Conservation (phyloP, 129 eudicot genomes). For the Centaurea solstitialis region DNA sequence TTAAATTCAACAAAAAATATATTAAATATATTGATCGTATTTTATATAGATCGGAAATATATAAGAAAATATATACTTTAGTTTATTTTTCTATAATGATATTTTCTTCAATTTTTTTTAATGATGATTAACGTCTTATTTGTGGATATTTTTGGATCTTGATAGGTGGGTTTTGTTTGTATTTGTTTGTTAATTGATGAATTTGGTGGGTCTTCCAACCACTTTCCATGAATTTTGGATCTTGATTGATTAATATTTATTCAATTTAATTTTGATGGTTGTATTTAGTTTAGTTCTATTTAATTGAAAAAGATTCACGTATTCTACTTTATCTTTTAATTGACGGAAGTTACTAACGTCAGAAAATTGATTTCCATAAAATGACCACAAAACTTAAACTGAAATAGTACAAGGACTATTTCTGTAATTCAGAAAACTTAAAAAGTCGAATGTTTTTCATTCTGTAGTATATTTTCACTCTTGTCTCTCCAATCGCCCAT, state of each 20-base stretch:
- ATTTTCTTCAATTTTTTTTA: not conserved
- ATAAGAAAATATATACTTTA: not conserved
- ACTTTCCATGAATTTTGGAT: not conserved
- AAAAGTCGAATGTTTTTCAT: not conserved
- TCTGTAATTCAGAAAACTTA: not conserved
- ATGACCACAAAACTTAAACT: not conserved
- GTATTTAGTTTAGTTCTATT: not conserved
- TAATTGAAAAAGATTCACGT: not conserved
- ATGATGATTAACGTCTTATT: not conserved
- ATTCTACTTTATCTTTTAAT: not conserved
- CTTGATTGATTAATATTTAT: not conserved
- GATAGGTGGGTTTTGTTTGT: constrained; percentile 9
- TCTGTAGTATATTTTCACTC: not conserved
- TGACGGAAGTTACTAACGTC: not conserved
- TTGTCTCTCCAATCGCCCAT: not conserved
- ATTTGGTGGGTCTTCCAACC: not conserved
- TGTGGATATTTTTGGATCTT: not conserved
- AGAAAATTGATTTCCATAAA: not conserved
- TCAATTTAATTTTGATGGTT: not conserved
- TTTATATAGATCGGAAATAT: not conserved
- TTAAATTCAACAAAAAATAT: not conserved
- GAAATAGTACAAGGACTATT: not conserved
- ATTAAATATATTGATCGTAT: not conserved
- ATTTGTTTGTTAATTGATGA: not conserved
- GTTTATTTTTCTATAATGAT: not conserved